Evolutionary conservation across 73 alveolate genomes (phyloP), one percentile per base, ranked within the genome.

Genomic region (Paramecium sonneborni): DNA sequence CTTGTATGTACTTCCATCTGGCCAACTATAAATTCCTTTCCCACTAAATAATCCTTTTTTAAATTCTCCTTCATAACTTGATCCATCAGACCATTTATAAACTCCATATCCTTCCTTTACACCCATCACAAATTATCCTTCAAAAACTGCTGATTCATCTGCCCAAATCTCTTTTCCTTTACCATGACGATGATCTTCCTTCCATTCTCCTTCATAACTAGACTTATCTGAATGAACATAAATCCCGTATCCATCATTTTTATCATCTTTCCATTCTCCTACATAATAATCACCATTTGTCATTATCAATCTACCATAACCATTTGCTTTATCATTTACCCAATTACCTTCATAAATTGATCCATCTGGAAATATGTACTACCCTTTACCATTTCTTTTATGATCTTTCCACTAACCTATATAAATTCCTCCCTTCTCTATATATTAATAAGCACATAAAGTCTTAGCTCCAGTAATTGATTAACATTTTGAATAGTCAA

Each of bases 91-190:
- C 93, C 95, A 94, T 74, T 84, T 86, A 94, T 86, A 94, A 12
- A 46, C 30, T 52, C 93, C 93, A 18, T 35, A 32, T 24, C 93
- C 93, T 4, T 86, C 74, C n/a, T 86, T 86, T 28, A 43, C 62
- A 6, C 93, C 93, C 58, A 85, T 67, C 30, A 23, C 56, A 76
- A 86, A 94, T 11, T 94, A 72, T 1, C 97, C 97, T 76, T 76
- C 88, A 82, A 74, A 94, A 18, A 55, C 69, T 18, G 96, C 93
- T 41, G 38, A 44, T 76, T 92, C 93, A 94, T 94, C 97, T 39
- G 85, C 86, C 97, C 97, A 94, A 2, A 58, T 86, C 91, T 94
- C 96, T 35, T 86, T 94, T 6, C 97, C 97, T 85, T 85, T 92
- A 37, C 97, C 97, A 76, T 94, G 85, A 5, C 43, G 30, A 12